phyloP scores from a whole-genome alignment of 148 eudicot species.

The Rhododendron williamsianum region DNA sequence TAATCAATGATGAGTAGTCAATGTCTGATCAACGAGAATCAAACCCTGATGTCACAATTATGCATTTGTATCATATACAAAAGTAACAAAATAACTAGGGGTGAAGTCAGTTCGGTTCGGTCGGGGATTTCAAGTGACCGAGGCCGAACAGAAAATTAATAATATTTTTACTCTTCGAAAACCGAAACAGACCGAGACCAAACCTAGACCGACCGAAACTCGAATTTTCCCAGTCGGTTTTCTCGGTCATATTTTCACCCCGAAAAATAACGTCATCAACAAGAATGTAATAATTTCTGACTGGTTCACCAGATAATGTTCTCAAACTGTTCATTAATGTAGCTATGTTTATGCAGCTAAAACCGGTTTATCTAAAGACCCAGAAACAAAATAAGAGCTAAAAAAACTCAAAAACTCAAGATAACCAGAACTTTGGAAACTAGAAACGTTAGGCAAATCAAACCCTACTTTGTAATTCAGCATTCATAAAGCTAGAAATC shows the following conservation, averaged over 20 bases:
- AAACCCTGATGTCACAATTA: background rate
- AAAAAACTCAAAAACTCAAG: background rate
- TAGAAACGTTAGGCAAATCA: background rate
- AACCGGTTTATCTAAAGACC: background rate
- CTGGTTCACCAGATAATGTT: background rate
- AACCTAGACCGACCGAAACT: background rate
- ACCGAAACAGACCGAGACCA: background rate
- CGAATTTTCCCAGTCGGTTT: background rate
- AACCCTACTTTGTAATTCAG: background rate
- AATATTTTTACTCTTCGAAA: background rate
- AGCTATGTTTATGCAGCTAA: background rate
- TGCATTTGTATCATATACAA: background rate
- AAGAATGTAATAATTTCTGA: background rate
- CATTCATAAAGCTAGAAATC: background rate
- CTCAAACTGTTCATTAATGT: background rate
- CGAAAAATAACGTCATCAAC: background rate
- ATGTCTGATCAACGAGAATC: background rate
- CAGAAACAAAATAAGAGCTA: background rate
- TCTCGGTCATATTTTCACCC: background rate
- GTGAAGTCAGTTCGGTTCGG: too few species aligned
- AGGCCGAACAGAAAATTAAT: too few species aligned
- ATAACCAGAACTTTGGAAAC: background rate
- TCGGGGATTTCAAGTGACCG: too few species aligned
- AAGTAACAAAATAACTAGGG: too few species aligned
- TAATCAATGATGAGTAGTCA: background rate